Evolutionary conservation across 2,329 filamentous ascomycete species (phyloP), one percentile per base, ranked within the genome.

Genomic region (Anthostomella pinea): DNA sequence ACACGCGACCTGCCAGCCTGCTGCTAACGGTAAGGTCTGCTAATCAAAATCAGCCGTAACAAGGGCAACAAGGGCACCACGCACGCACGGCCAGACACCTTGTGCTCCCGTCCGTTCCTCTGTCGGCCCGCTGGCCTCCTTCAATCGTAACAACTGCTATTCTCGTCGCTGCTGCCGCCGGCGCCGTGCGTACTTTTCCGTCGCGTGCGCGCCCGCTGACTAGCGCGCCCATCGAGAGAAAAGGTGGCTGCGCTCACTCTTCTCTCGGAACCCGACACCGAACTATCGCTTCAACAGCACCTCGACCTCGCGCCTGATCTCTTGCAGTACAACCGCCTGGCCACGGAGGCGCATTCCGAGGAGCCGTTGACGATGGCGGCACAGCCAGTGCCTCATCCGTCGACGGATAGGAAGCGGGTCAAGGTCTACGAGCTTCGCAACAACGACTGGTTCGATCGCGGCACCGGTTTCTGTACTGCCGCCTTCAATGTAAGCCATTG

Each of bases 381-480:
- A 78, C 79, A 82, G 70, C 67, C 70, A 55, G 77, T 81, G 78
- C 78, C 78, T 78, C 77, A 80, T 77, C 75, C 73, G 69, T 68
- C 73, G 64, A 74, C 74, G 64, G 78, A 82, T 58, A 79, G 73
- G 68, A 81, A 77, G 65, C 77, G 93, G 75, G 93, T 97, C 67
- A 98, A 98, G 75, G 93, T 98, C 62, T 98, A 98, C 67, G 93
- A 97, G 72, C 78, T 98, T 57, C 88, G 87, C 65, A 89, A 95
- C 69, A 95, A 95, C 75, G 93, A 97, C 79, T 98, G 93, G 93
- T 96, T 91, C 63, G 93, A 98, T 68, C 79, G 91, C 58, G 93
- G 93, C 48, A 98, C 93, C 30, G 93, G 93, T 46, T 96, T 96
- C 65, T 97, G 93, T 64, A 87, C 81, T 42, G 89, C 90, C 30